A percentile compares a stretch with the other conserved stretches of the same genome.
Evolutionary conservation across 176 grass and related monocot species (phyloP).

Genomic region (Oryza glaberrima): DNA sequence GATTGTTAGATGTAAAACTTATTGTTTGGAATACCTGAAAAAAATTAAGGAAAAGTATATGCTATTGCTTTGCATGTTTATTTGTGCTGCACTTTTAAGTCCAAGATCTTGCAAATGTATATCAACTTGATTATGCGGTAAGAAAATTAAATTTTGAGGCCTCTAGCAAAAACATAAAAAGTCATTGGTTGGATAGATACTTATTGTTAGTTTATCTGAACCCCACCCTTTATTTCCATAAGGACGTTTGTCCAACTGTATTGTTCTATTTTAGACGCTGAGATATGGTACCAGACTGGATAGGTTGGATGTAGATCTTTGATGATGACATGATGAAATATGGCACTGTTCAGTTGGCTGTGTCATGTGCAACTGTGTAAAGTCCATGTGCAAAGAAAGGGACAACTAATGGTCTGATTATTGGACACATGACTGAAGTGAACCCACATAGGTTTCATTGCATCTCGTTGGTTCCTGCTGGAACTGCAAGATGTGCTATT

Average conservation of each 20-base stretch:
- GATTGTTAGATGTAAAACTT: background rate
- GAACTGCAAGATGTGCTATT: slow-evolving; percentile 29
- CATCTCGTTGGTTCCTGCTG: background rate
- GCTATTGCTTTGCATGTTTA: background rate
- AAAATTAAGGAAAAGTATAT: background rate
- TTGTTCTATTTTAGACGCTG: slow-evolving; percentile 23
- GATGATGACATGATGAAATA: slow-evolving; percentile 14
- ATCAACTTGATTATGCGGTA: background rate
- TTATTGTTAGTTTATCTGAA: background rate
- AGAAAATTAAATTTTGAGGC: background rate
- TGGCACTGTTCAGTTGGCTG: background rate
- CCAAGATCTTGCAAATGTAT: background rate
- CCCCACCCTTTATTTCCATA: background rate
- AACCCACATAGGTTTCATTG: slow-evolving; percentile 4
- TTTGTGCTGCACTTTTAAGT: background rate
- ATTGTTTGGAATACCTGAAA: background rate
- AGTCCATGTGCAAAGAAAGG: background rate
- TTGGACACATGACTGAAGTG: background rate
- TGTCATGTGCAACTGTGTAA: slow-evolving; percentile 20
- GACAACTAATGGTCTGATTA: slow-evolving; percentile 12
- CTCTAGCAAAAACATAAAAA: background rate
- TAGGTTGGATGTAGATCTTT: background rate
- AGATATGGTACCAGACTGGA: slow-evolving; percentile 8
- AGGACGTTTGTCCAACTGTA: slow-evolving; percentile 12
- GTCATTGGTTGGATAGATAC: background rate